Percentiles rank a stretch among this genome's conserved stretches.
Evolutionary conservation across 163 green algal genomes (phyloP).

Genomic region (Scenedesmus sp.): DNA sequence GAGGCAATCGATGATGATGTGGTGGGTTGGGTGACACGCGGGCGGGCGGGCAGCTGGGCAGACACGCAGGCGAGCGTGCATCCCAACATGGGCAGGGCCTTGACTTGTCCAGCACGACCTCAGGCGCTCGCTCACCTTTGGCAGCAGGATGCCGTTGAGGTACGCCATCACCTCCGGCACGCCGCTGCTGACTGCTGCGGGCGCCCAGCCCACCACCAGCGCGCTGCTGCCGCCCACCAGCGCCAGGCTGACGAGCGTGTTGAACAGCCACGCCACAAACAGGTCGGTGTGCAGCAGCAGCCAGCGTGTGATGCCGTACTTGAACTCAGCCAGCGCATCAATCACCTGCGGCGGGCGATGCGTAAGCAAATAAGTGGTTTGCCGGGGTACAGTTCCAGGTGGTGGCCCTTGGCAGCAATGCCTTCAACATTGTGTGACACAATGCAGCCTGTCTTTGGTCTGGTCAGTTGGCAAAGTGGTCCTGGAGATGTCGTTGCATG

Average conservation of each 20-base stretch:
- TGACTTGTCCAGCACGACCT: too few relatives aligned
- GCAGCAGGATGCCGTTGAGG: slow-evolving; percentile 80
- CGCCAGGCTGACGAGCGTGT: slow-evolving; percentile 72
- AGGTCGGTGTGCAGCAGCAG: slow-evolving; percentile 80
- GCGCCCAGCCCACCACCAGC: slow-evolving; percentile 65
- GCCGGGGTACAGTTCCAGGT: too few relatives aligned
- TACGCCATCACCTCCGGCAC: slow-evolving; percentile 95
- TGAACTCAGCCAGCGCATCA: slow-evolving; percentile 74
- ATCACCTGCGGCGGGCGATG: slow-evolving; percentile 67
- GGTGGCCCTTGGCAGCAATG: too few relatives aligned
- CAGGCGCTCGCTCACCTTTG: neutral
- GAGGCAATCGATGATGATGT: too few relatives aligned
- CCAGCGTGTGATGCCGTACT: slow-evolving; percentile 86
- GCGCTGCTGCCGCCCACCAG: slow-evolving; percentile 74
- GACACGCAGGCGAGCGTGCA: too few relatives aligned
- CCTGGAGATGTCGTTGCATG: too few relatives aligned
- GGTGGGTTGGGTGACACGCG: too few relatives aligned
- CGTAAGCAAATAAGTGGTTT: neutral
- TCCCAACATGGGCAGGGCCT: too few relatives aligned
- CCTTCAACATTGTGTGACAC: too few relatives aligned
- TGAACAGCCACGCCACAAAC: slow-evolving; percentile 88
- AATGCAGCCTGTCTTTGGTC: too few relatives aligned
- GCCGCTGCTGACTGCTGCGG: slow-evolving; percentile 81
- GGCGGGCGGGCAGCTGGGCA: too few relatives aligned
- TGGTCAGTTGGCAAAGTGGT: too few relatives aligned